Conservation (phyloP, 306 rosid species). For the Chamaecrista fasciculata region DNA sequence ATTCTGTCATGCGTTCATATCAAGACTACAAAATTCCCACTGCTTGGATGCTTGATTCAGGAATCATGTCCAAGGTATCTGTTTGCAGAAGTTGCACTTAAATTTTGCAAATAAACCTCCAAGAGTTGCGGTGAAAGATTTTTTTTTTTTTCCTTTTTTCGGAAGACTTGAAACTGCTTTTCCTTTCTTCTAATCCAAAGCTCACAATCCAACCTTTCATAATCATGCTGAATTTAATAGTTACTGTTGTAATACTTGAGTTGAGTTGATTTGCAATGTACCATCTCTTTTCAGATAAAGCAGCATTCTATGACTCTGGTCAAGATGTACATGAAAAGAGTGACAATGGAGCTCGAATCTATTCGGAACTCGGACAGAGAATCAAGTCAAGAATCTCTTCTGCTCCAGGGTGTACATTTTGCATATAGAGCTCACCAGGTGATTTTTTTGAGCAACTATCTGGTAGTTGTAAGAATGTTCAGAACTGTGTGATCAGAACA, state of each 20-base stretch:
- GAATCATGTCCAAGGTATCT: constrained; percentile 64
- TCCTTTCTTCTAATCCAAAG: neutral
- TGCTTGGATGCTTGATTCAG: constrained; percentile 94
- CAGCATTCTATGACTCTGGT: constrained; percentile 75
- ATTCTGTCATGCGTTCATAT: constrained; percentile 56
- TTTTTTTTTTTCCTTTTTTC: too few relatives aligned
- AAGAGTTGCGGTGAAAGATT: too few relatives aligned
- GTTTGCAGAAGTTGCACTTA: too few relatives aligned
- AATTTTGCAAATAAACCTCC: too few relatives aligned
- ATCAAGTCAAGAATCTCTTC: constrained; percentile 83
- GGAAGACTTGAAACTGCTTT: neutral
- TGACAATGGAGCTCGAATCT: constrained; percentile 70
- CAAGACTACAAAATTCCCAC: constrained; percentile 68
- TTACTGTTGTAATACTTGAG: constrained; percentile 6
- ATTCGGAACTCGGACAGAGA: constrained; percentile 66
- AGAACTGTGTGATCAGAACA: neutral
- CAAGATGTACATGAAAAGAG: constrained; percentile 84
- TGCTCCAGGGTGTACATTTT: constrained; percentile 82
- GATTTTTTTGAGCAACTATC: constrained; percentile 16
- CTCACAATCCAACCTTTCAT: neutral
- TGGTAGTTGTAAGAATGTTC: neutral
- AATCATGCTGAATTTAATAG: constrained; percentile 6
- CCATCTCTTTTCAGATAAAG: constrained; percentile 62
- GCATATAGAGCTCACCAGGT: constrained; percentile 94
- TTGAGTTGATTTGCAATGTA: constrained; percentile 11